Evolutionary conservation across 345 rosid genomes (phyloP).

Genomic region (Eucalyptus microcorys): DNA sequence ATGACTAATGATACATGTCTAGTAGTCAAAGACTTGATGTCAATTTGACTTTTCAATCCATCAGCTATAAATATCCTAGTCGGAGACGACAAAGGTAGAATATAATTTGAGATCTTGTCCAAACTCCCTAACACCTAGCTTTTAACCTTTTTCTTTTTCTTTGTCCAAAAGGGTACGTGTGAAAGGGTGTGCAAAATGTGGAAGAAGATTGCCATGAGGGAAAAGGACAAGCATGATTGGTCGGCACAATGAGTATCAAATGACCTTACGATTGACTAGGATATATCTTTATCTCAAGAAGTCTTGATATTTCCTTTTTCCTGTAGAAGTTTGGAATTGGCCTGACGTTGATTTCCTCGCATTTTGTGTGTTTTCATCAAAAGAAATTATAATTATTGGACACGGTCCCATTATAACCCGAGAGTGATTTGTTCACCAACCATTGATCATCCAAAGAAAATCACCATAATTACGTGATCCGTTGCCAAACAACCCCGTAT

Average conservation of each 20-base stretch:
- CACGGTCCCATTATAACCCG: not conserved
- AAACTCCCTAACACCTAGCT: not conserved
- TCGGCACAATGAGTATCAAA: not conserved
- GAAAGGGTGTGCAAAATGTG: not conserved
- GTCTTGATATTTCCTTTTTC: not conserved
- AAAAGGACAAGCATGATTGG: not conserved
- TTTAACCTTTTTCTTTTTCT: not conserved
- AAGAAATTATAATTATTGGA: not conserved
- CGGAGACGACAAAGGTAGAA: not conserved
- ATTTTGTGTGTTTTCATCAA: not conserved
- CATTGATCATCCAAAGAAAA: not conserved
- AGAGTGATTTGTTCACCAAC: not conserved
- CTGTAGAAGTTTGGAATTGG: not conserved
- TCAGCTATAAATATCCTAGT: not conserved
- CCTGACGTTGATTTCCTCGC: not conserved
- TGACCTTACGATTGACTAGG: not conserved
- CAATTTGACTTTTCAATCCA: not conserved
- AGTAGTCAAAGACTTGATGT: not conserved
- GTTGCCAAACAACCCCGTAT: not conserved
- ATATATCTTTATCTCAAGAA: not conserved
- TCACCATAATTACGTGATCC: not conserved
- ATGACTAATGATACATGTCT: not conserved
- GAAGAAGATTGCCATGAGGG: not conserved
- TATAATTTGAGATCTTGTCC: not conserved
- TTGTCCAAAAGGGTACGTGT: not conserved